Evolutionary conservation across 768 basidiomycete species (phyloP), one percentile per base, ranked within the genome.

Genomic region (Piloderma croceum): DNA sequence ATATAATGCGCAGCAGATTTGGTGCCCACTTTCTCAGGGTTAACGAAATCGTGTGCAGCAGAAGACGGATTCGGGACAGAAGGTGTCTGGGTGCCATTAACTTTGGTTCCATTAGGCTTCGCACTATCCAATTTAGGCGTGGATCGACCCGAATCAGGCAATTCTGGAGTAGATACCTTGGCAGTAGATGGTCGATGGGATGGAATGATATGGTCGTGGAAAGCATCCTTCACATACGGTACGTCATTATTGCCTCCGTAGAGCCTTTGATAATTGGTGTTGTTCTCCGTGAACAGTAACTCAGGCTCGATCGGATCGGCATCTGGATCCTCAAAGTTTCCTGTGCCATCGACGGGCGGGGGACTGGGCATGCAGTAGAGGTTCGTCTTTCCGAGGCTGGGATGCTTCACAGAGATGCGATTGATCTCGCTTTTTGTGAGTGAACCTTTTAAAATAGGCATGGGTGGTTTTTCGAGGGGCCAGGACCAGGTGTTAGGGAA

Each of bases 401-500:
- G 76, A 57, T 97, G 91, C 36, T 75, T 76, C 3, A 80, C 83
- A 29, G 77, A 78, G 51, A 92, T 71, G 43, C 74, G 76, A 45
- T 73, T 76, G 41, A 74, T 68, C 23, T 78, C 74, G 38, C 72
- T 69, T 24, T 60, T 60, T 31, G 72, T 63, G 17, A 42, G 57
- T 4, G 79, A 76, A 4, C 73, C 77, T 25, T 62, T 68, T 51
- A 90, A 63, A 6, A 61, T 67, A 24, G 86, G 83, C 66, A 78
- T 78, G 1, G 73, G 66, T 6, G 84, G 83, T 44, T 78, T 78
- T 25, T 81, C 74, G 7, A 70, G 48, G 7, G 76, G 70, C 96
- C 96, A 99, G 1, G 96, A 97, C 96, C 96, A 99, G 22, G 90
- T 93, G 61, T 99, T 99, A 17, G 90, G 81, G 69, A 97, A 99